Percentiles rank a stretch among this genome's conserved stretches.
phyloP scores from a whole-genome alignment of 1,284 basidiomycete species.

The Polyporus tsugae region DNA sequence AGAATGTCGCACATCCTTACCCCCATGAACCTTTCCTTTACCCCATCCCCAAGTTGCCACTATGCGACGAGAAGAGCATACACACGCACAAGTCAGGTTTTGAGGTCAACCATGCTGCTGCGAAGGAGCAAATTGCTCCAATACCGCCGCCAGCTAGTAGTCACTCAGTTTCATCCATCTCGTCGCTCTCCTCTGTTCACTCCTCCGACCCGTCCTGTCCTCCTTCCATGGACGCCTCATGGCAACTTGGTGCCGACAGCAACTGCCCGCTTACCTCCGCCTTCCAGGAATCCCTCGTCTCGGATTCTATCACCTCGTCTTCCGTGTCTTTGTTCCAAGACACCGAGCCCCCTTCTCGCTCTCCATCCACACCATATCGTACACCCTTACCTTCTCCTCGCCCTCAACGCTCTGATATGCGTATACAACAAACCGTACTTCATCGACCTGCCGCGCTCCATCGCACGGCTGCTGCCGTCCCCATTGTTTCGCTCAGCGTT shows the following conservation, averaged over 20 bases:
- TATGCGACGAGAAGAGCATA: neutral
- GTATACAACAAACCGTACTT: neutral
- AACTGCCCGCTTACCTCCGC: slow-evolving; percentile 13
- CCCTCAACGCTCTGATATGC: slow-evolving; percentile 3
- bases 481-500: slow-evolving; percentile 33
- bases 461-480: slow-evolving; percentile 25
- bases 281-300: slow-evolving; percentile 15
- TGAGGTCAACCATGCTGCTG: neutral
- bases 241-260: slow-evolving; percentile 5
- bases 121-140: slow-evolving; percentile 5
- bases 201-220: slow-evolving; percentile 11
- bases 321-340: slow-evolving; percentile 3
- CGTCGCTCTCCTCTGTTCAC: slow-evolving; percentile 13
- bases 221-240: slow-evolving; percentile 9
- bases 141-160: neutral
- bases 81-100: neutral
- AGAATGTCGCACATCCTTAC: slow-evolving; percentile 20
- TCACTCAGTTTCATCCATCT: neutral
- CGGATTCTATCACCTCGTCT: slow-evolving; percentile 3
- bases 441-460: slow-evolving; percentile 13
- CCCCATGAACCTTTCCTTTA: slow-evolving; percentile 29
- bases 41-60: slow-evolving; percentile 22
- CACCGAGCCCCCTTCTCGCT: neutral
- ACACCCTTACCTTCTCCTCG: slow-evolving; percentile 17
- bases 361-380: slow-evolving; percentile 11